These are phyloP conservation scores for Nemania bipapillata DNA, from an alignment of 2,329 filamentous ascomycete genomes.

Conservation along the genomic window DNA sequence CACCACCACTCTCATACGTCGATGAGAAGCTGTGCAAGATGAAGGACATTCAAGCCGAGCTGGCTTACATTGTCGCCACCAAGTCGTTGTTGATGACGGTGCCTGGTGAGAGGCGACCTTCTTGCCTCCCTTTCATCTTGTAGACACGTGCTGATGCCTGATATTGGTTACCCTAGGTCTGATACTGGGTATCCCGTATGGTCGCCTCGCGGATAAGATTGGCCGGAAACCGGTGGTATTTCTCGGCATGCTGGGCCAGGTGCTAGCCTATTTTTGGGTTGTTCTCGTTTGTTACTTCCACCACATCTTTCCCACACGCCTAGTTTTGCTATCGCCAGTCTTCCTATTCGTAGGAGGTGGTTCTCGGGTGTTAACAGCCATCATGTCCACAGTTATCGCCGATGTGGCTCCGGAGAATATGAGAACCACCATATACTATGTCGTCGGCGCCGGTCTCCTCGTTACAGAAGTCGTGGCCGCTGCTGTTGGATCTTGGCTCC, in stretches of 20 bases:
- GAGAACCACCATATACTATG: conserved; percentile 11
- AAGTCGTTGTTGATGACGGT: conserved; percentile 13
- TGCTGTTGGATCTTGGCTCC: conserved; percentile 10
- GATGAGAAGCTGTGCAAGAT: not conserved
- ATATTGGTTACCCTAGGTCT: not conserved
- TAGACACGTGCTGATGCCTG: not conserved
- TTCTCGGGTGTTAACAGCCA: conserved; percentile 10
- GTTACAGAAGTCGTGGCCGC: conserved; percentile 7
- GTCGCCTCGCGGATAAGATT: conserved; percentile 11
- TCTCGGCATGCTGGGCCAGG: conserved; percentile 13
- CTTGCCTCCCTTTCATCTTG: not conserved
- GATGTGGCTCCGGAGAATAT: conserved; percentile 10
- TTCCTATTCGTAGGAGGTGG: conserved; percentile 10
- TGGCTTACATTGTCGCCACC: not conserved
- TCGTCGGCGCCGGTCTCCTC: conserved; percentile 11
- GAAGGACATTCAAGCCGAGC: conserved; percentile 3
- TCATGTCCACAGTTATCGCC: conserved; percentile 8
- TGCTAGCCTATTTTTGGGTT: conserved; percentile 10
- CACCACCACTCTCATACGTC: conserved; percentile 4
- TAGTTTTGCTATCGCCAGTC: conserved; percentile 8
- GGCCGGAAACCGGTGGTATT: conserved; percentile 11
- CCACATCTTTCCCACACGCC: conserved; percentile 5
- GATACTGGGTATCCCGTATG: conserved; percentile 2
- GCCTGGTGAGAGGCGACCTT: not conserved
- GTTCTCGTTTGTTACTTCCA: conserved; percentile 8